Base-by-base conservation (phyloP, 352 stramenopile species). In the Phytopythium helicoides region DNA sequence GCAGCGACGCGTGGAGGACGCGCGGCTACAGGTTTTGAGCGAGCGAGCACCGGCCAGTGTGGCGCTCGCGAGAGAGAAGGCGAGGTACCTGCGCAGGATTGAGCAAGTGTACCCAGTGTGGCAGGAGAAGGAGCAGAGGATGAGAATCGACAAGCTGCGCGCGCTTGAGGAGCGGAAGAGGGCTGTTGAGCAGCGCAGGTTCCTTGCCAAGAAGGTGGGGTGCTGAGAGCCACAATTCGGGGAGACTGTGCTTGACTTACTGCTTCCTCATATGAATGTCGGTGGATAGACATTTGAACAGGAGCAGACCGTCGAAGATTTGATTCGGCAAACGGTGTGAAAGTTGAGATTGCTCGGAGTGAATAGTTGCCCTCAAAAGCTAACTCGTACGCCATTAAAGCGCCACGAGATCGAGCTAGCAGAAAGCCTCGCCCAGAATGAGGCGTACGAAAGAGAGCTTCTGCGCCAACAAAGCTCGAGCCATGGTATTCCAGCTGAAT, bases 81-180 rank as follows among this genome's bases (percentile, higher is more conserved):
- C 41, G 28, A 46, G 64, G 26, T 93, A 92, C 40, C 58, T 80
- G 44, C 63, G 62, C 40, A 71, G 81, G 52, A 71, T 91, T 3
- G 78, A 86, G 52, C 65, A 84, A 22, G 47, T 92, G 6, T 90
- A 85, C 33, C 76, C 81, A 6, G 82, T 74, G 25, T 94, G 84
- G 82, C 72, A 90, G 26, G 75, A 92, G 53, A 66, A 82, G 36
- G 59, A 83, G 51, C 78, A 90, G 35, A 35, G 52, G 2, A 49
- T 73, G 12, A 73, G 77, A 0, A 54, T 94, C 16, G 61, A 84
- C 37, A 80, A 68, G 41, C 62, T 94, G 15, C 64, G 54, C 6
- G 66, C 74, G 42, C 65, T 94, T 0, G 82, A 94, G 53, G 68
- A 86, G 47, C 87, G 90, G 58, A 92, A 92, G 54, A 69, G 68